A percentile compares a stretch with the other conserved stretches of the same genome.
phyloP scores from a whole-genome alignment of 768 basidiomycete genomes.

The Crassisporium funariophilum region DNA sequence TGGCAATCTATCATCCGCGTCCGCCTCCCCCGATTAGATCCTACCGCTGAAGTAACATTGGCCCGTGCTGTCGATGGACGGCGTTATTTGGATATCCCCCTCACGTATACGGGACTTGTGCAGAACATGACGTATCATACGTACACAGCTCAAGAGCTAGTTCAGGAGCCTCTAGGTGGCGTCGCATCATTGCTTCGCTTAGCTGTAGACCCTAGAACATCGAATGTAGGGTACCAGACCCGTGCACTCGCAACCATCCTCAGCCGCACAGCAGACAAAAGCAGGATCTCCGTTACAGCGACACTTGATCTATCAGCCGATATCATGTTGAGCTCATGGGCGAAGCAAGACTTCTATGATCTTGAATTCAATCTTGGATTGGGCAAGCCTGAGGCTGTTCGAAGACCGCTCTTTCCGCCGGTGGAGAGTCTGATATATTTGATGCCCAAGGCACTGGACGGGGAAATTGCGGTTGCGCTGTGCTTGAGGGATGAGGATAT shows the following conservation, averaged over 20 bases:
- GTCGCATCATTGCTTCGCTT: slow-evolving; percentile 25
- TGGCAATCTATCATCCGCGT: slow-evolving; percentile 28
- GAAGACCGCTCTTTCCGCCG: slow-evolving; percentile 26
- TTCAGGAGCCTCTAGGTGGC: slow-evolving; percentile 18
- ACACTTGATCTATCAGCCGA: slow-evolving; percentile 17
- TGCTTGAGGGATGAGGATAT: slow-evolving; percentile 31
- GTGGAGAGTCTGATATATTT: slow-evolving; percentile 29
- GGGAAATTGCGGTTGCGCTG: slow-evolving; percentile 20
- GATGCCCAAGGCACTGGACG: slow-evolving; percentile 23
- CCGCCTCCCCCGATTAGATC: slow-evolving; percentile 22
- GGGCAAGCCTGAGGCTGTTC: slow-evolving; percentile 26
- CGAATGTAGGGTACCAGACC: slow-evolving; percentile 17
- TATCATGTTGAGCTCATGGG: slow-evolving; percentile 32
- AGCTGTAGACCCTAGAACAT: slow-evolving; percentile 18
- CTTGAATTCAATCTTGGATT: slow-evolving; percentile 26
- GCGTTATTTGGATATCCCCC: slow-evolving; percentile 22
- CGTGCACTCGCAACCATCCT: slow-evolving; percentile 24
- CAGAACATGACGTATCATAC: slow-evolving; percentile 28
- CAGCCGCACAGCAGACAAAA: slow-evolving; percentile 16
- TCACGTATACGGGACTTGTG: slow-evolving; percentile 24
- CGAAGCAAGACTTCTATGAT: slow-evolving; percentile 21
- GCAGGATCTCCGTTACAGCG: slow-evolving; percentile 15
- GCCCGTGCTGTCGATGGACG: slow-evolving; percentile 29
- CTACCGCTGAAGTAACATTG: slow-evolving; percentile 14
- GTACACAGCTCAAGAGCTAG: slow-evolving; percentile 12